These are phyloP conservation scores for Alternaria longipes DNA, from an alignment of 2,329 filamentous ascomycete species.

Conservation along the genomic window DNA sequence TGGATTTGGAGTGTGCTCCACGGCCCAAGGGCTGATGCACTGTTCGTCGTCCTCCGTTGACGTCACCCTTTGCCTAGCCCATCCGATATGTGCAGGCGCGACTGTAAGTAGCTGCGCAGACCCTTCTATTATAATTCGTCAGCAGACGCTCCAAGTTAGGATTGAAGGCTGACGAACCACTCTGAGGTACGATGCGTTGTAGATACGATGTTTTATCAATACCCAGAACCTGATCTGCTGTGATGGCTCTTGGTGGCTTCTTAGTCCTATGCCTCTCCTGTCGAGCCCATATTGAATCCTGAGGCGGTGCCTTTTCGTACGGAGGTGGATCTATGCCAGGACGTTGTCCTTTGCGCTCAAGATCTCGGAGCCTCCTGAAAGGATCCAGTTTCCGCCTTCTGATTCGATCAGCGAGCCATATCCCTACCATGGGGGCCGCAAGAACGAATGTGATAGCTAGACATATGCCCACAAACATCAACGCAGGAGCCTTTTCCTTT, in stretches of 20 bases:
- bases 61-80: slow-evolving; percentile 3
- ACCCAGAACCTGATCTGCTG: slow-evolving; percentile 17
- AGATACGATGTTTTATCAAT: slow-evolving; percentile 19
- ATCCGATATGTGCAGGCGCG: slow-evolving; percentile 1
- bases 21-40: slow-evolving; percentile 18
- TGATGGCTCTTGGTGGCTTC: slow-evolving; percentile 8
- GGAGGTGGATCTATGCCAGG: neutral
- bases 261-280: slow-evolving; percentile 6
- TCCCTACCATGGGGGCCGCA: slow-evolving; percentile 9
- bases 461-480: slow-evolving; percentile 12
- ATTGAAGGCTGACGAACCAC: neutral
- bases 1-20: slow-evolving; percentile 23
- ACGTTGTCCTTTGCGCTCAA: neutral
- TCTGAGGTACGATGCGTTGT: slow-evolving; percentile 1
- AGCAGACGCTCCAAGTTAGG: slow-evolving; percentile 2
- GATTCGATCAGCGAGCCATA: slow-evolving; percentile 9
- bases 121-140: slow-evolving; percentile 1
- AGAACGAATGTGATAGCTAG: neutral
- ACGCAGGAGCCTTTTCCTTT: neutral
- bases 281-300: slow-evolving; percentile 10
- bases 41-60: neutral
- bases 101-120: slow-evolving; percentile 13
- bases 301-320: neutral
- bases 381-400: slow-evolving; percentile 8
- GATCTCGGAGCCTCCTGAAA: slow-evolving; percentile 4